Evolutionary conservation across 2,329 filamentous ascomycete species (phyloP), one percentile per base, ranked within the genome.

Genomic region (Fusarium sp.): DNA sequence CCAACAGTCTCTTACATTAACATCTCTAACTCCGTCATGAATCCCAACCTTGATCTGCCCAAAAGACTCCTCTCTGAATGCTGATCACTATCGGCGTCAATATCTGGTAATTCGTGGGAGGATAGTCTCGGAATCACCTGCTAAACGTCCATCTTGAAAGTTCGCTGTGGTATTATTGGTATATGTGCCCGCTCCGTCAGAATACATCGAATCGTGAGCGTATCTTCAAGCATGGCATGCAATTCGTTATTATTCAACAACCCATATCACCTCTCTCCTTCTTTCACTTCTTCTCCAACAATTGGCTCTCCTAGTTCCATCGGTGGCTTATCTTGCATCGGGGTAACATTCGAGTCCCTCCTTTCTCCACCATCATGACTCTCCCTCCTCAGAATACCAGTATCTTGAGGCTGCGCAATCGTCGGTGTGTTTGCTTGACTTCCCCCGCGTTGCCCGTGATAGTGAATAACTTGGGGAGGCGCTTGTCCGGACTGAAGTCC

Each of bases 381-480:
- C 8, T 82, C 84, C 27, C 84, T 82, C 45, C 84, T 79, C 70
- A 83, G 77, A 34, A 83, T 67, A 2, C 81, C 83, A 1, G 80
- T 75, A 46, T 88, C 87, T 51, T 85, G 84, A 49, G 85, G 83
- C 62, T 85, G 84, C 22, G 84, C 79, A 25, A 85, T 79, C 1
- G 88, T 91, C 15, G 89, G 89, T 0, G 89, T 91, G 73, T 89
- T 90, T 11, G 88, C 86, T 74, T 91, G 89, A 73, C 88, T 91
- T 13, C 89, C 88, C n/a, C 89, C 89, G 41, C 88, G 83, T 76
- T 91, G 89, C 8, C 89, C 89, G 68, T 91, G 88, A 71, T 91
- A 91, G 72, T 91, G 89, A 30, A 91, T 83, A 4, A 91, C 89
- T 74, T 91, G 89, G 12, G 89, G 89, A 27, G 88, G 88, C 18